Percentiles rank a stretch among this genome's conserved stretches.
Conservation (phyloP, 1,284 basidiomycete species). For the Vanrija sp. region DNA sequence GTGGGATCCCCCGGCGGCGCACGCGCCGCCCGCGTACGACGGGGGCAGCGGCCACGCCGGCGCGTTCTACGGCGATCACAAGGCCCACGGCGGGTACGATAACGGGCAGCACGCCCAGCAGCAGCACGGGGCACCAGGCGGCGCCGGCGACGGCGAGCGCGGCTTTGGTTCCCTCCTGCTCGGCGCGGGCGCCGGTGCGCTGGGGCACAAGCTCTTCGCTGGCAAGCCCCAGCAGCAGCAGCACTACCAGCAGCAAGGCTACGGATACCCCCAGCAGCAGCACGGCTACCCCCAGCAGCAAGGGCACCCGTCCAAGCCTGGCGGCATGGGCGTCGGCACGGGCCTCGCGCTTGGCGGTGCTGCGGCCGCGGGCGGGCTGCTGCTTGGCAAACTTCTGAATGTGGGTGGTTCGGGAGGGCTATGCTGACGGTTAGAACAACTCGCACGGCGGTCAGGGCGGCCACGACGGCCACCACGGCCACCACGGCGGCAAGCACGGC, state of each 20-base stretch:
- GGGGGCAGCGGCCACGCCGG: constrained; percentile 2
- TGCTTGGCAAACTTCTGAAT: no score
- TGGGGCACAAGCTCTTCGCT: constrained; percentile 2
- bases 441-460: no score
- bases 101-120: no score
- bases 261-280: not conserved
- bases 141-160: constrained; percentile 11
- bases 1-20: no score
- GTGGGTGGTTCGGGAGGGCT: no score
- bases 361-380: no score
- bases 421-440: no score
- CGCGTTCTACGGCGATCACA: not conserved
- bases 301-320: not conserved
- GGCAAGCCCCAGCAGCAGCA: not conserved
- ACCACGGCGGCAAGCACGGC: no score
- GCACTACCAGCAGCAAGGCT: constrained; percentile 5
- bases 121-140: not conserved
- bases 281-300: no score
- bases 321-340: constrained; percentile 3
- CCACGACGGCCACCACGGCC: no score
- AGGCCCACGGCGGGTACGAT: not conserved
- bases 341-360: no score
- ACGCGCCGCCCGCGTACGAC: no score
- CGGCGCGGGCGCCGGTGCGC: constrained; percentile 10
- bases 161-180: constrained; percentile 5